Base-by-base conservation (phyloP, 371 early-diverging fungal genomes). In the Nematocida sp. region DNA sequence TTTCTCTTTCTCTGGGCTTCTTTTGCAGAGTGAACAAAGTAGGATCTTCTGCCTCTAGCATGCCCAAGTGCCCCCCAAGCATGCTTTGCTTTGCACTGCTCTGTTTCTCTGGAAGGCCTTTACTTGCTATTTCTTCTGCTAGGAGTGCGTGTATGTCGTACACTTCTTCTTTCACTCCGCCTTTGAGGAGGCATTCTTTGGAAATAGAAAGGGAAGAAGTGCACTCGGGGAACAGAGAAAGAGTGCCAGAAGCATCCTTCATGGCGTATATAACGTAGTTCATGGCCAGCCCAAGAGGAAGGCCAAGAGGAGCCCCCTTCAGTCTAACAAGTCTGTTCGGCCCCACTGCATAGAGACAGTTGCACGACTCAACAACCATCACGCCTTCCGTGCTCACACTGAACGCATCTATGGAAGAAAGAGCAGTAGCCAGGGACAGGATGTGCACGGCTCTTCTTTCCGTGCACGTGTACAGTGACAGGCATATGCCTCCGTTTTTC, bases 391-490 rank as follows among this genome's bases (percentile, higher is more conserved):
- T 34, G 57, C 31, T 57, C 8, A 57, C 27, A 17, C 45, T 27
- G 11, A 41, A 60, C 32, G 46, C 56, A 25, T 67, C 67, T 25
- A 70, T 49, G 7, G 74, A 37, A n/a, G 11, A 11, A 29, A 11
- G 49, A 46, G 43, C 11, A 62, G 45, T 11, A 11, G 45, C n/a
- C 15, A 11, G 13, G 19, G 34, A n/a, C 11, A 13, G 31, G 31
- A 32, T 8, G 13, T 17, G 57, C 57, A 38, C 27, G 21, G 23
- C 11, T 57, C 27, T 34, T 15, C 45, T 50, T 25, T 66, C 46
- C 7, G 0, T 23, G 21, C 49, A 60, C 5, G 29, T 56, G 34
- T 58, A 60, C 21, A 63, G 23, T 0, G 48, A n/a, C 0, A 45
- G 48, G 7, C 21, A 27, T 15, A 67, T 40, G 25, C 46, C 58